Evolutionary conservation across 495 filamentous ascomycete species (phyloP), one percentile per base, ranked within the genome.

Genomic region (Penicillium cinerascens): DNA sequence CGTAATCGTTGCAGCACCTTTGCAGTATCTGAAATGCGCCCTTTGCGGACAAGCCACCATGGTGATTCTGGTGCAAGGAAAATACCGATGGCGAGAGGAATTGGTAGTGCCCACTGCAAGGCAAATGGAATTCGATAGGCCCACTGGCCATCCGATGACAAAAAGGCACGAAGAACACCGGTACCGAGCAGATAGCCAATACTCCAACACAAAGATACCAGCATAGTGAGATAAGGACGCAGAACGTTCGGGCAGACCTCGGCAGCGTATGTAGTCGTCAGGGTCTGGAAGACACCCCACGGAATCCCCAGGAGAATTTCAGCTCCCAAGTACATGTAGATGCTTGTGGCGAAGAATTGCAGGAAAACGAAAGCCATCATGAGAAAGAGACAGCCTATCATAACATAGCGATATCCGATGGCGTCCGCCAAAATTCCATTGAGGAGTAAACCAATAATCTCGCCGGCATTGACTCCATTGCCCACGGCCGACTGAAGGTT

Each of bases 141-240:
- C 82, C 82, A 84, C 44, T 80, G 58, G 35, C 78, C 76, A 0
- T 65, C 38, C 6, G 76, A 67, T 11, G 65, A 63, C 21, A 81
- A 56, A 65, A 82, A 78, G 27, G 71, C 74, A 57, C 79, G 80
- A 52, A 88, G 76, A 23, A 87, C 85, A 13, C 83, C 85, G 42
- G 81, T 81, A 5, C 77, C 84, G 48, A 90, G 80, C 16, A 85
- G 71, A 56, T 87, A 85, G 4, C 87, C 86, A 20, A 88, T 63
- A 10, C 82, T 85, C 87, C 87, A 89, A 69, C 84, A 87, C 55
- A 86, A 77, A 70, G 87, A 88, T 63, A 88, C 79, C 48, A 86
- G 86, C 33, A 83, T 86, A 0, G 86, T 88, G 35, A 88, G 61
- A 61, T 86, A 87, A 2, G 81, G 77, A n/a, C 86, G 75, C 49